Base-by-base conservation (phyloP, 192 early-diverging fungal genomes). In the Pilobolus umbonatus region DNA sequence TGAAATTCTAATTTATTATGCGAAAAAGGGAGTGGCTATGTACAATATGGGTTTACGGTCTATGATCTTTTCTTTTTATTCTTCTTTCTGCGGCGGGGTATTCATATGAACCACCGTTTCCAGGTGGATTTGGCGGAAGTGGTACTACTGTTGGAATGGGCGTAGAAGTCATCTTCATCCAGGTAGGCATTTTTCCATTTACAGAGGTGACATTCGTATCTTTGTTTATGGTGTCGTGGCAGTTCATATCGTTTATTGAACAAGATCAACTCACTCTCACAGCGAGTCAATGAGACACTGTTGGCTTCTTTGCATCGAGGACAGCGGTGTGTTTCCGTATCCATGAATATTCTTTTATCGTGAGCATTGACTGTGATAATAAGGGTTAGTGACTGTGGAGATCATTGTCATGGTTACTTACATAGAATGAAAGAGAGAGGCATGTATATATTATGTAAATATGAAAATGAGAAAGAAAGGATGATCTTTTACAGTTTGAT, bases 141-240 rank as follows among this genome's bases (percentile, higher is more conserved):
- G n/a, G n/a, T n/a, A n/a, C n/a, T n/a, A n/a, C n/a, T n/a, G n/a
- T n/a, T n/a, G n/a, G n/a, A n/a, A n/a, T n/a, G n/a, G n/a, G n/a
- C n/a, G n/a, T n/a, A n/a, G n/a, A n/a, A n/a, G n/a, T 43, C n/a
- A 55, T 63, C 40, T 17, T 71, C 69, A 14, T 63, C 63, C 25
- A 65, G 49, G 45, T 48, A 49, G 4, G 61, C 59, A 17, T 43
- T 62, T 49, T 67, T 72, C 70, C 70, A 72, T 8, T 31, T 26
- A 26, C 70, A 72, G 52, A 48, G 42, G 5, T 39, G 24, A 35
- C 70, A 72, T 30, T 72, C 70, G 30, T 72, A 72, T 26, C 61
- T 60, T 4, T 67, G 64, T 10, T 56, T 53, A 59, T 59, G 62
- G 26, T 62, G 67, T 15, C 62, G 55, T 4, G 65, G 64, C 25